Evolutionary conservation across 2,329 filamentous ascomycete genomes (phyloP), one percentile per base, ranked within the genome.

Genomic region (Alternaria triticina): DNA sequence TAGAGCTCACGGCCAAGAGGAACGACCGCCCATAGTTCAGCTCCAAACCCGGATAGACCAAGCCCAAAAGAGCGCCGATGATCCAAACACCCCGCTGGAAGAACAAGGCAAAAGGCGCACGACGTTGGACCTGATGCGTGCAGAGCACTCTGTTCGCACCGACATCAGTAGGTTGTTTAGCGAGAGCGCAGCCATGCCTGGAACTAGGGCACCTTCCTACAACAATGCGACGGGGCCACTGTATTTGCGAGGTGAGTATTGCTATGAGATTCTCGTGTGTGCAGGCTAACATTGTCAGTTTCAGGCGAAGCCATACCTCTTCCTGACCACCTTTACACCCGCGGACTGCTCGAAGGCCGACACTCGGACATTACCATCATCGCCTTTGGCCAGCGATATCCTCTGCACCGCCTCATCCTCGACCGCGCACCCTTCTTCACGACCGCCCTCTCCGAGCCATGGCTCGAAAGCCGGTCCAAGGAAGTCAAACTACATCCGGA

Each of bases 341-440:
- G 84, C 62, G 86, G 86, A 22, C 78, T 87, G 30, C 74, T 86
- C 13, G 78, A 82, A 61, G 86, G 86, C 12, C 79, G 81, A 5
- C 85, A 87, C 65, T 86, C 84, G 0, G 86, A 87, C 67, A 86
- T 87, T 54, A 83, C 83, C 22, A 74, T 87, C 54, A 77, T 83
- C 59, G 86, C 85, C 1, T 87, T 87, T 69, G 83, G 82, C 10
- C 82, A 83, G 46, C 77, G 77, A 51, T 87, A 87, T 73, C 81
- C 80, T 61, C 79, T 87, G 7, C 86, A 87, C 69, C 84, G 86
- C 17, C 76, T 87, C 9, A 81, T 87, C 20, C 83, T 87, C 20
- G 86, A 87, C 70, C 83, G 84, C 55, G 84, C 86, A 5, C 85
- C 85, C 0, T 87, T 86, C 80, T 88, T 88, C 73, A 81, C 82